Percentiles rank a stretch among this genome's conserved stretches.
phyloP scores from a whole-genome alignment of 805 yeast genomes.

The Wickerhamomyces strasburgensis region DNA sequence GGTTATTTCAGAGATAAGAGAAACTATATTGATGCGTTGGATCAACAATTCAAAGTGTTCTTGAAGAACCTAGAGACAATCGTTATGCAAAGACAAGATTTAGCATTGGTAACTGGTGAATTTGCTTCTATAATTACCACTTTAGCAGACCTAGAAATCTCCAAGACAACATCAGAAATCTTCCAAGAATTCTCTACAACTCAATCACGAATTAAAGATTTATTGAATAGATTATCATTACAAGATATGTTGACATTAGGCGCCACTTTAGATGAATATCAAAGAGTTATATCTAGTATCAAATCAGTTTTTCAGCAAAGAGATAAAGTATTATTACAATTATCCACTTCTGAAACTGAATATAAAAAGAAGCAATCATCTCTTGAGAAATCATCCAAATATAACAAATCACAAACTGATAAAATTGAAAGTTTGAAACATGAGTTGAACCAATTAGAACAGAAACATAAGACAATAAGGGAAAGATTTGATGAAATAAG shows the following conservation, averaged over 20 bases:
- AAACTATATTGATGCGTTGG: conserved; percentile 64
- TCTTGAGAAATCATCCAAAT: conserved; percentile 40
- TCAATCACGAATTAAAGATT: conserved; percentile 64
- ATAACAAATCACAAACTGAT: conserved; percentile 55
- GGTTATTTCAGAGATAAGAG: conserved; percentile 69
- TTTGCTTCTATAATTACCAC: conserved; percentile 51
- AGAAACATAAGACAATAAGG: conserved; percentile 48
- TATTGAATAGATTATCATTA: conserved; percentile 69
- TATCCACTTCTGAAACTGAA: conserved; percentile 46
- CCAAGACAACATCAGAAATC: conserved; percentile 57
- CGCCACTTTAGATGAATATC: conserved; percentile 81
- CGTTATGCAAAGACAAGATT: conserved; percentile 69
- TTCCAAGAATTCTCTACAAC: conserved; percentile 67
- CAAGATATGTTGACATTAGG: conserved; percentile 87
- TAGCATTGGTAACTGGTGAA: conserved; percentile 65
- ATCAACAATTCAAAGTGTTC: conserved; percentile 64
- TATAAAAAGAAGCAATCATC: conserved; percentile 40
- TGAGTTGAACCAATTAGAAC: conserved; percentile 55
- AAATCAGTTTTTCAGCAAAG: conserved; percentile 72
- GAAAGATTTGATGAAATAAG: conserved; percentile 60
- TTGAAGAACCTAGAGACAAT: conserved; percentile 69
- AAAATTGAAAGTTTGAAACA: conserved; percentile 51
- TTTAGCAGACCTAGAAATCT: conserved; percentile 70
- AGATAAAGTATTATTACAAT: conserved; percentile 45
- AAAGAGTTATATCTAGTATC: conserved; percentile 70